Conservation (phyloP, 805 yeast species). For the Suhomyces prunicola region DNA sequence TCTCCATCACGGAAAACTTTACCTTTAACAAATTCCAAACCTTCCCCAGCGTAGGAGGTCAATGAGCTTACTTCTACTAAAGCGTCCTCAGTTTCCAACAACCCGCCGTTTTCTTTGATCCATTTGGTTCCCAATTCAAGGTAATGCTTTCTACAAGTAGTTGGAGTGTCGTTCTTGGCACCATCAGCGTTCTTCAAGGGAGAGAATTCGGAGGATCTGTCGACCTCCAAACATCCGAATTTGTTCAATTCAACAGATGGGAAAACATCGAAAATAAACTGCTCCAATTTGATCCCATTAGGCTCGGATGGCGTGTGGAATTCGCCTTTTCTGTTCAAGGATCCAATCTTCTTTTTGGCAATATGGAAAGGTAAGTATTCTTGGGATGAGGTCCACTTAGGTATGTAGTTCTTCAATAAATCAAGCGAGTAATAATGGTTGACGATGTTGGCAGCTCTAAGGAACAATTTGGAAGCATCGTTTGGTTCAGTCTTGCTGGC, state of each 20-base stretch:
- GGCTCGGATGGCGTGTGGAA: slow-evolving; percentile 63
- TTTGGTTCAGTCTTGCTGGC: slow-evolving; percentile 61
- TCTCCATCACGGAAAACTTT: slow-evolving; percentile 36
- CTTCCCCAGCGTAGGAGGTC: slow-evolving; percentile 75
- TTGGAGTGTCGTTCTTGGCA: slow-evolving; percentile 79
- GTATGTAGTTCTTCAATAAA: slow-evolving; percentile 57
- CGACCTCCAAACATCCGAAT: slow-evolving; percentile 92
- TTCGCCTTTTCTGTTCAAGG: slow-evolving; percentile 47
- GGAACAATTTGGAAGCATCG: slow-evolving; percentile 51
- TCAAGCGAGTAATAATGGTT: slow-evolving; percentile 90
- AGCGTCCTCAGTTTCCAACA: slow-evolving; percentile 39
- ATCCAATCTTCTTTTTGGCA: slow-evolving; percentile 85
- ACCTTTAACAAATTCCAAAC: slow-evolving; percentile 55
- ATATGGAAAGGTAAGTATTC: slow-evolving; percentile 84
- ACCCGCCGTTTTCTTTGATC: slow-evolving; percentile 71
- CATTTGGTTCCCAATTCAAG: slow-evolving; percentile 69
- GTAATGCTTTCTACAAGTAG: slow-evolving; percentile 66
- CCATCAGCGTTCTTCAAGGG: slow-evolving; percentile 92
- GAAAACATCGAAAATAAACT: slow-evolving; percentile 94
- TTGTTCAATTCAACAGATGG: slow-evolving; percentile 64
- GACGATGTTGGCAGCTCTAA: slow-evolving; percentile 95
- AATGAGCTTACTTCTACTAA: slow-evolving; percentile 75
- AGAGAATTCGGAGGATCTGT: slow-evolving; percentile 79
- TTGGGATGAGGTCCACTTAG: slow-evolving; percentile 67
- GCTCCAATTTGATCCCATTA: slow-evolving; percentile 93